These are phyloP conservation scores for Penicillium sp. DNA, from an alignment of 2,329 filamentous ascomycete species.

Conservation along the genomic window DNA sequence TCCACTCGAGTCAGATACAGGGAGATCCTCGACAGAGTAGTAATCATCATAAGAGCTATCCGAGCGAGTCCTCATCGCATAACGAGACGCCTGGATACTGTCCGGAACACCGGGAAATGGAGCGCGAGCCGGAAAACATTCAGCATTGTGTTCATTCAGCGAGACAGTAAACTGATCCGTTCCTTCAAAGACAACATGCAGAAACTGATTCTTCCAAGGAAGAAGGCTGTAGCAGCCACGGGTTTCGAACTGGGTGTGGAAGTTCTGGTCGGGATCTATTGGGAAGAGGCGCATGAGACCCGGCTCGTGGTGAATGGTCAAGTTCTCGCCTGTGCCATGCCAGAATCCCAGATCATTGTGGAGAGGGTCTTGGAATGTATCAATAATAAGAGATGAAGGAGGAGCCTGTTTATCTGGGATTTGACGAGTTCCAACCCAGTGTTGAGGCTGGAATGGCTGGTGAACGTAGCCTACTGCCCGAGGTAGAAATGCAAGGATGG, in stretches of 20 bases:
- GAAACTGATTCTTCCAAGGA: constrained; percentile 60
- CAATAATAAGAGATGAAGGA: constrained; percentile 53
- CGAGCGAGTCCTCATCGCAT: constrained; percentile 40
- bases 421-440: constrained; percentile 22
- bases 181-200: constrained; percentile 68
- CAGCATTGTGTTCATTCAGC: constrained; percentile 68
- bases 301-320: constrained; percentile 56
- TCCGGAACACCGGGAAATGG: constrained; percentile 72
- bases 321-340: constrained; percentile 68
- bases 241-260: constrained; percentile 62
- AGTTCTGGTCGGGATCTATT: constrained; percentile 64
- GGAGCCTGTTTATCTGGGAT: neutral
- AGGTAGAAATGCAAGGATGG: constrained; percentile 5
- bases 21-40: neutral
- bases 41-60: neutral
- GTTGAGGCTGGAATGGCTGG: constrained; percentile 7
- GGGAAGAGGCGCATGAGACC: constrained; percentile 61
- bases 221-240: constrained; percentile 61
- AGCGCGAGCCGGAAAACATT: constrained; percentile 59
- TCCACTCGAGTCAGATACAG: neutral
- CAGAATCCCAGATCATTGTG: constrained; percentile 66
- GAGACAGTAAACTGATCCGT: constrained; percentile 67
- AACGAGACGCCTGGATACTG: constrained; percentile 66
- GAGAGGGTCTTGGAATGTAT: constrained; percentile 59
- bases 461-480: constrained; percentile 6